Base-by-base conservation (phyloP, 2,329 filamentous ascomycete species). In the Sarocladiaceae sp. region DNA sequence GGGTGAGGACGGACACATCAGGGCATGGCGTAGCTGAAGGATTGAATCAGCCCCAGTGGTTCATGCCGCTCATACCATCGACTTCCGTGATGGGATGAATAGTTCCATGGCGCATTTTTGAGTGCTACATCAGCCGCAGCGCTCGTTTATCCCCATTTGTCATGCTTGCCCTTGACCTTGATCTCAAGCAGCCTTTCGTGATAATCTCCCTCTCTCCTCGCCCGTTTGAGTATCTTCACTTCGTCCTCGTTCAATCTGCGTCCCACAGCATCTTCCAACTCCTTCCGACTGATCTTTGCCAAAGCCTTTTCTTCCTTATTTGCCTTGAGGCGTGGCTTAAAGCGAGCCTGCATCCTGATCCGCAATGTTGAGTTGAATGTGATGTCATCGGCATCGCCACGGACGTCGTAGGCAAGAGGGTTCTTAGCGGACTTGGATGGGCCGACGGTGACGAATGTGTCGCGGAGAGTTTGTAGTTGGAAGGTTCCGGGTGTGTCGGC, bases 301-400 rank as follows among this genome's bases (percentile, higher is more conserved):
- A 80, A 79, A 0, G 88, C 87, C 73, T 88, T 94, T 57, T 90
- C 88, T 65, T 92, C 90, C 71, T 92, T 95, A 1, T 78, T 82
- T 10, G 86, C 86, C 69, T 87, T 88, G 42, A 94, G 69, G 56
- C 81, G 80, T 8, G 93, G 92, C 75, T 97, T 97, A 74, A 96
- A 97, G 49, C 89, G 79, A 20, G 93, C 90, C 72, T 97, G 93
- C 92, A 97, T 97, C 51, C 92, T 87, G 61, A 97, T 82, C 48
- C 90, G 80, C 55, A 96, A 66, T 6, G 84, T 87, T 10, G 89
- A 90, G 60, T 80, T 80, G 62, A 88, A 88, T 4, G 76, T 79
- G 49, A 84, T 81, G 8, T 73, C 71, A 13, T 85, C 82, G 7
- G 83, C 86, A 66, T 96, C 90, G 47, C 90, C 91, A 28, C 90